Percentiles rank a stretch among this genome's conserved stretches.
These are phyloP conservation scores for Tetrapisispora namnaoensis DNA, from an alignment of 805 yeast species.

Conservation along the genomic window DNA sequence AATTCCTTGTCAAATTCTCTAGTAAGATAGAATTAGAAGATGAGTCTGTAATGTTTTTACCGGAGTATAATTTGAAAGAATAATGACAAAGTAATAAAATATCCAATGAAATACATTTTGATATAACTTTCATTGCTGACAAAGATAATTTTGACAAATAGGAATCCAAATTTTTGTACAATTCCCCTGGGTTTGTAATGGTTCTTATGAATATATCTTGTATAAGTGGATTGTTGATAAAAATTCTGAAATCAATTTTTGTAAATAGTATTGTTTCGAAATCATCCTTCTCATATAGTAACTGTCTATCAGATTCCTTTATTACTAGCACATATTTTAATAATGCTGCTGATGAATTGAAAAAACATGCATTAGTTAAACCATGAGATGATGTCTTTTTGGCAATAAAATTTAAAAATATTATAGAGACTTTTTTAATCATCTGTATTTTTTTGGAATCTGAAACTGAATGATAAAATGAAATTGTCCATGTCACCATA, in stretches of 20 bases:
- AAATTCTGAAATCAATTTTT: conserved; percentile 42
- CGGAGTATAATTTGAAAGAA: conserved; percentile 29
- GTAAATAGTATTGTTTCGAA: conserved; percentile 33
- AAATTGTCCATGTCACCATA: conserved; percentile 46
- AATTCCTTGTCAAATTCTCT: conserved; percentile 18
- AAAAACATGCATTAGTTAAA: conserved; percentile 27
- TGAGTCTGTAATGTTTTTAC: conserved; percentile 20
- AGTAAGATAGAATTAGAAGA: conserved; percentile 28
- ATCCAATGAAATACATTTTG: conserved; percentile 39
- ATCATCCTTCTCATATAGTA: conserved; percentile 21
- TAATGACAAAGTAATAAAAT: conserved; percentile 35
- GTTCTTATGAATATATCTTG: conserved; percentile 28
- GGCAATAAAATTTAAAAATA: conserved; percentile 35
- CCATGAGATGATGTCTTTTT: conserved; percentile 17
- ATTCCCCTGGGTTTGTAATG: conserved; percentile 23
- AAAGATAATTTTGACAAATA: conserved; percentile 27
- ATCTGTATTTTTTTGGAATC: conserved; percentile 44
- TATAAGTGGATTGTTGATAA: conserved; percentile 30
- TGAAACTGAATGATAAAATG: conserved; percentile 36
- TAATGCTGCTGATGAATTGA: conserved; percentile 31
- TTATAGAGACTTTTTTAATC: conserved; percentile 41
- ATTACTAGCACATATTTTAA: conserved; percentile 24
- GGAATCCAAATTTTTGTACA: conserved; percentile 24
- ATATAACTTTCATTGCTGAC: conserved; percentile 31
- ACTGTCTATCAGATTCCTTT: conserved; percentile 21